Percentiles rank a stretch among this genome's conserved stretches.
phyloP scores from a whole-genome alignment of 768 basidiomycete genomes.

The Xerocomus spinulosus region DNA sequence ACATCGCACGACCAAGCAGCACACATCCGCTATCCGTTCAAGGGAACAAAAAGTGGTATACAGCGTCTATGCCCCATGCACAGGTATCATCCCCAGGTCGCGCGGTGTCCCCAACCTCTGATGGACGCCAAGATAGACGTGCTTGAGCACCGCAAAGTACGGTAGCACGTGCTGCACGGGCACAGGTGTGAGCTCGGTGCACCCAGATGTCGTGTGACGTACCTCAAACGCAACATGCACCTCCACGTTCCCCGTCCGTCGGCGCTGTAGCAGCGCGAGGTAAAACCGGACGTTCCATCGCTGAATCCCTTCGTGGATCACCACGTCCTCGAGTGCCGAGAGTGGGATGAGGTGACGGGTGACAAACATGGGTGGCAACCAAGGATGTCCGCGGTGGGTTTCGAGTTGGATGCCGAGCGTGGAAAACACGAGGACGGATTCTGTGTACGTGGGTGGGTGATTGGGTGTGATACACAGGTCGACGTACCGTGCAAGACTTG shows the following conservation, averaged over 20 bases:
- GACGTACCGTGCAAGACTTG: slow-evolving; percentile 47
- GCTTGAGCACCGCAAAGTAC: slow-evolving; percentile 52
- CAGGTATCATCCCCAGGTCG: too few species aligned
- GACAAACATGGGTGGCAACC: slow-evolving; percentile 24
- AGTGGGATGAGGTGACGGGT: slow-evolving; percentile 58
- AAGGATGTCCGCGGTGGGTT: slow-evolving; percentile 56
- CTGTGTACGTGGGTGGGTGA: slow-evolving; percentile 32
- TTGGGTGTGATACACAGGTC: neutral
- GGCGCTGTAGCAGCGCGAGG: slow-evolving; percentile 42
- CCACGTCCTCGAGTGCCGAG: slow-evolving; percentile 48
- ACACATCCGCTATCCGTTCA: too few species aligned
- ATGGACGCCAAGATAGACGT: slow-evolving; percentile 62
- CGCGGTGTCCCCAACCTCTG: too few species aligned
- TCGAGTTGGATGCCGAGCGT: slow-evolving; percentile 72
- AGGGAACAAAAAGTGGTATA: too few species aligned
- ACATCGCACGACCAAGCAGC: too few species aligned
- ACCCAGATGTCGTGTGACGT: slow-evolving; percentile 8
- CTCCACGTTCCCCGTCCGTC: neutral
- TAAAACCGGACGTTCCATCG: slow-evolving; percentile 74
- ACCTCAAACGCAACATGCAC: slow-evolving; percentile 56
- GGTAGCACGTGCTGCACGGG: slow-evolving; percentile 59
- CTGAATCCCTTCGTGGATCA: slow-evolving; percentile 70
- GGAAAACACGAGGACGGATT: slow-evolving; percentile 65
- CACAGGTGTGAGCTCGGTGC: neutral
- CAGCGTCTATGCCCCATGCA: too few species aligned